phyloP scores from a whole-genome alignment of 768 basidiomycete genomes.

The Baorangia bicolor region DNA sequence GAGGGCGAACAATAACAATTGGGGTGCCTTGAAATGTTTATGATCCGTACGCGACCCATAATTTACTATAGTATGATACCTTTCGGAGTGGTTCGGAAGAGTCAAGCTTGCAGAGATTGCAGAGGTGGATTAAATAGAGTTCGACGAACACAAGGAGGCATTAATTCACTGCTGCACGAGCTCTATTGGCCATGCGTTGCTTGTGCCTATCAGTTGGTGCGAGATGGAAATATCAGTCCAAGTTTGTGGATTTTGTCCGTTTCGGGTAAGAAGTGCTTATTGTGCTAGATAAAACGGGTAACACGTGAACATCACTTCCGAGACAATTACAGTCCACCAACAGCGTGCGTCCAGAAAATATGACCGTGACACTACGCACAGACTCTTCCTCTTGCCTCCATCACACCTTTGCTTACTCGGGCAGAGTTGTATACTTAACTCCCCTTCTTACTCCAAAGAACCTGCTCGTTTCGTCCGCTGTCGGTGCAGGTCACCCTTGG shows the following conservation, averaged over 20 bases:
- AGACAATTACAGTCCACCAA: constrained; percentile 24
- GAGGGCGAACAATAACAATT: too few species aligned
- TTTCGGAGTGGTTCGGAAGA: too few species aligned
- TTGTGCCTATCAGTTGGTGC: too few species aligned
- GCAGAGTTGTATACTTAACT: too few species aligned
- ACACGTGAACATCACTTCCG: constrained; percentile 6
- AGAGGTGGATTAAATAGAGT: too few species aligned
- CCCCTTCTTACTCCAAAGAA: neutral
- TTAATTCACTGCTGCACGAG: neutral
- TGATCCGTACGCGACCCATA: too few species aligned
- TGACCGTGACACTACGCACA: constrained; percentile 1
- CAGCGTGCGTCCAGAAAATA: constrained; percentile 12
- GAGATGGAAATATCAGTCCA: neutral
- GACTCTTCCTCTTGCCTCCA: neutral
- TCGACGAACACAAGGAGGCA: too few species aligned
- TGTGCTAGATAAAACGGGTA: constrained; percentile 26
- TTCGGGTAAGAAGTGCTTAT: constrained; percentile 20
- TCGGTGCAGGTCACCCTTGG: neutral
- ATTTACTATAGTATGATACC: too few species aligned
- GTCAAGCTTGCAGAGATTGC: too few species aligned
- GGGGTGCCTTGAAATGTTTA: too few species aligned
- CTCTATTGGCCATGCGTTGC: neutral
- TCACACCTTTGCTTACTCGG: neutral
- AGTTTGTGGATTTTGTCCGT: neutral
- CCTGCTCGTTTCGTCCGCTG: neutral